A percentile compares a stretch with the other conserved stretches of the same genome.
These are phyloP conservation scores for Phytophthora megakarya DNA, from an alignment of 352 stramenopile species.

Conservation along the genomic window DNA sequence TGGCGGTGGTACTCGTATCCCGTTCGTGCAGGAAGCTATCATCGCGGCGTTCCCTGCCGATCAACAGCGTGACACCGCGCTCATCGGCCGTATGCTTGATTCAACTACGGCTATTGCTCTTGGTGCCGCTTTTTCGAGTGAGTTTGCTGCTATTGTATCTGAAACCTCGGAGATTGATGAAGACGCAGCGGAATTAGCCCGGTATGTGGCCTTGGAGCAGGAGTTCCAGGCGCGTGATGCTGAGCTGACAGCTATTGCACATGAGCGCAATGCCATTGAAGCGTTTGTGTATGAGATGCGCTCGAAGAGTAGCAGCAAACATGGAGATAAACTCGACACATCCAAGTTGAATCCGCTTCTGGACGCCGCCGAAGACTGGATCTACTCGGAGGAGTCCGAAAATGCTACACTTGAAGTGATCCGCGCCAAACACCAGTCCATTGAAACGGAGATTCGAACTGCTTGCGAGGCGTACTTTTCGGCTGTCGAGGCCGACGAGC, in stretches of 20 bases:
- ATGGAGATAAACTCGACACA: constrained; percentile 75
- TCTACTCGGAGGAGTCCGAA: constrained; percentile 90
- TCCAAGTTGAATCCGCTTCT: constrained; percentile 67
- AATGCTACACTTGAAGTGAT: constrained; percentile 64
- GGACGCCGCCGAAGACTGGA: constrained; percentile 90
- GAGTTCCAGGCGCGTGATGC: constrained; percentile 78
- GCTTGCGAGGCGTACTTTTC: constrained; percentile 73
- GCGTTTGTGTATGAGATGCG: constrained; percentile 92
- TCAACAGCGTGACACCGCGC: constrained; percentile 31
- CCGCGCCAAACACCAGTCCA: constrained; percentile 53
- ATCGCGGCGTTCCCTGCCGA: constrained; percentile 59
- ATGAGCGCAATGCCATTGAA: constrained; percentile 91
- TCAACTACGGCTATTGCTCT: constrained; percentile 85
- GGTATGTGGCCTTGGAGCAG: constrained; percentile 58
- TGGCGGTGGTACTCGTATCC: constrained; percentile 89
- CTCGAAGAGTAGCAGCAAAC: constrained; percentile 69
- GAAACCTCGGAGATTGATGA: constrained; percentile 21
- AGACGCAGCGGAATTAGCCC: constrained; percentile 35
- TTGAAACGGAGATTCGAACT: constrained; percentile 56
- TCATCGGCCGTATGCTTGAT: constrained; percentile 89
- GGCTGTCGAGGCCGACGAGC: constrained; percentile 65
- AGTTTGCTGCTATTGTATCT: constrained; percentile 26
- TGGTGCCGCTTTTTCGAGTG: constrained; percentile 62
- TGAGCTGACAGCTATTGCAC: constrained; percentile 67
- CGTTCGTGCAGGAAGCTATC: constrained; percentile 81